These are phyloP conservation scores for Mycotypha africana DNA, from an alignment of 371 early-diverging fungal species.

Conservation along the genomic window DNA sequence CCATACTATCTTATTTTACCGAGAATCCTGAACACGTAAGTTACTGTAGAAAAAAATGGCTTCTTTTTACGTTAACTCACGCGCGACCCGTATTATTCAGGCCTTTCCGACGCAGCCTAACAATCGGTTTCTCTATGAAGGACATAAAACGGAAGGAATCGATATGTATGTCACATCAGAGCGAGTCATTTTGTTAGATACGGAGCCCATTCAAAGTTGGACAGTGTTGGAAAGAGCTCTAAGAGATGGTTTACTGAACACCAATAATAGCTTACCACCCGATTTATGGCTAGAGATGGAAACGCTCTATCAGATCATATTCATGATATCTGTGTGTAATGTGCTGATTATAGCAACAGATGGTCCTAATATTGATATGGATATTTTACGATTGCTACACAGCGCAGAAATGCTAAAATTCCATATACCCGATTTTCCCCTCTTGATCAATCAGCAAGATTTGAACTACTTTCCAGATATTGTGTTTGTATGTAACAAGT, in stretches of 20 bases:
- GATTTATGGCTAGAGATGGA: slow-evolving; percentile 57
- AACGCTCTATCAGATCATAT: slow-evolving; percentile 46
- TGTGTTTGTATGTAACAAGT: slow-evolving; percentile 50
- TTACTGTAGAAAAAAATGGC: too few species aligned
- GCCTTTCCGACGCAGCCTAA: slow-evolving; percentile 37
- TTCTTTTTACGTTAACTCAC: too few species aligned
- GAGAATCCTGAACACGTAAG: slow-evolving; percentile 31
- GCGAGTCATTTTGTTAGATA: slow-evolving; percentile 63
- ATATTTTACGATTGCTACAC: slow-evolving; percentile 39
- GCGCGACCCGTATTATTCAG: too few species aligned
- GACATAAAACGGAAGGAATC: slow-evolving; percentile 61
- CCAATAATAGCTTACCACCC: slow-evolving; percentile 38
- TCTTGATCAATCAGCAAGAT: slow-evolving; percentile 21
- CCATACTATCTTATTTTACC: slow-evolving; percentile 59
- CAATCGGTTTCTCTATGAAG: slow-evolving; percentile 31
- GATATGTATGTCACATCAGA: slow-evolving; percentile 72
- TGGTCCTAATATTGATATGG: slow-evolving; percentile 40
- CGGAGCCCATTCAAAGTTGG: slow-evolving; percentile 55
- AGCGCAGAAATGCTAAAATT: slow-evolving; percentile 51
- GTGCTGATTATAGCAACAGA: slow-evolving; percentile 59
- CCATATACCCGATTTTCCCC: slow-evolving; percentile 39
- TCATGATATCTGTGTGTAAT: slow-evolving; percentile 64
- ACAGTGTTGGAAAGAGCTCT: slow-evolving; percentile 51
- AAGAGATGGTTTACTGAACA: slow-evolving; percentile 30
- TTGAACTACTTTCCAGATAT: slow-evolving; percentile 37